Percentiles rank a stretch among this genome's conserved stretches.
phyloP scores from a whole-genome alignment of 352 stramenopile genomes.

The Pythium dissimile region DNA sequence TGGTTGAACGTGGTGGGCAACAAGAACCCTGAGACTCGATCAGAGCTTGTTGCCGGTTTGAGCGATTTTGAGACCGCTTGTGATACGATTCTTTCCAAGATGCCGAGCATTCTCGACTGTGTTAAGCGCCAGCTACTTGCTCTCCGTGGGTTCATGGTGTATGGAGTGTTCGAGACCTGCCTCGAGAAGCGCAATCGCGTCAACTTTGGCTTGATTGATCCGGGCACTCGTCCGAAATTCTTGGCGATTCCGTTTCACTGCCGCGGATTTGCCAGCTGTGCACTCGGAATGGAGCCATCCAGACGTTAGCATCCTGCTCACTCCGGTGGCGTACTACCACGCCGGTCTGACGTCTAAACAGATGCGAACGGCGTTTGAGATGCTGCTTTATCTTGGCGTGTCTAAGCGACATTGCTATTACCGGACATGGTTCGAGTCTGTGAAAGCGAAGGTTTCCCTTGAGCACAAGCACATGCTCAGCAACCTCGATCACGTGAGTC shows the following conservation, averaged over 20 bases:
- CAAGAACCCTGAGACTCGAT: constrained; percentile 24
- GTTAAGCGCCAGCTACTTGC: constrained; percentile 46
- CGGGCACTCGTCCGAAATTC: constrained; percentile 37
- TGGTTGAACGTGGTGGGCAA: constrained; percentile 46
- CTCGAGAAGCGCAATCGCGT: constrained; percentile 82
- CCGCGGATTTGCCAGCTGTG: constrained; percentile 72
- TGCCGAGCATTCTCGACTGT: not conserved
- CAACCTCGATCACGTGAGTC: constrained; percentile 69
- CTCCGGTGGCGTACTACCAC: constrained; percentile 82
- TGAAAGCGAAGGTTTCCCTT: constrained; percentile 17
- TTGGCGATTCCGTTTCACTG: constrained; percentile 82
- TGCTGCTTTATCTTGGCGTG: constrained; percentile 48
- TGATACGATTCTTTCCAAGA: constrained; percentile 16
- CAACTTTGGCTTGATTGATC: constrained; percentile 56
- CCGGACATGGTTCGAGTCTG: constrained; percentile 51
- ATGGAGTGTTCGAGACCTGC: constrained; percentile 74
- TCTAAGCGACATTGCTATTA: constrained; percentile 64
- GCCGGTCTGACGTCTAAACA: constrained; percentile 50
- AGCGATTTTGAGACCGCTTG: not conserved
- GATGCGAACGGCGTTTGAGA: constrained; percentile 42
- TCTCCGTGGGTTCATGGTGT: constrained; percentile 67
- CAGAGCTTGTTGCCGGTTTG: constrained; percentile 13
- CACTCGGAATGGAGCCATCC: constrained; percentile 87
- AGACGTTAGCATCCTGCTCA: constrained; percentile 78
- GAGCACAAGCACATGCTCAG: constrained; percentile 33